Conservation (phyloP, 305 asterid species). For the Fraxinus velutina region DNA sequence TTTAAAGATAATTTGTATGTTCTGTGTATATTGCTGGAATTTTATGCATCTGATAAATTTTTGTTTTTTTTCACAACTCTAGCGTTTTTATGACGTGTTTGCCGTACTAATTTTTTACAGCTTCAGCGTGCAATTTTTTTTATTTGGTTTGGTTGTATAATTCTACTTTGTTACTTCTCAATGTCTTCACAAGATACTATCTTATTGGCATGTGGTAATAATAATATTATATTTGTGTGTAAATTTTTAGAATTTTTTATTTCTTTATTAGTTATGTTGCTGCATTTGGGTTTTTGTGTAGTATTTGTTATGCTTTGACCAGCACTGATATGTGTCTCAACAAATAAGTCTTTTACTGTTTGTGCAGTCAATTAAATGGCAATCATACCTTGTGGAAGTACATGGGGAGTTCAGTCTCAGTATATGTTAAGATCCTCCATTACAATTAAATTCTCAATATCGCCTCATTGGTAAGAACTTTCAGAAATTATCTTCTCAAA, state of each 20-base stretch:
- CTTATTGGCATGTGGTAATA: background rate
- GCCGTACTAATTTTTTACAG: background rate
- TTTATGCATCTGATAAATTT: background rate
- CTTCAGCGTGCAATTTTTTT: background rate
- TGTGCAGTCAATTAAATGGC: conserved; percentile 62
- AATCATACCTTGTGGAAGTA: conserved; percentile 83
- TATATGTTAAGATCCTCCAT: conserved; percentile 36
- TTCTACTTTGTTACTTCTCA: background rate
- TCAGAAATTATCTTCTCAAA: background rate
- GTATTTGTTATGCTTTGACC: background rate
- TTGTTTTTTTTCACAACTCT: background rate
- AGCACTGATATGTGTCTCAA: background rate
- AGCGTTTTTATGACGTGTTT: background rate
- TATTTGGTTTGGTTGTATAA: background rate
- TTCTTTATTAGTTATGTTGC: background rate
- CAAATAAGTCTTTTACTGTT: background rate
- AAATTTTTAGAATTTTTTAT: background rate
- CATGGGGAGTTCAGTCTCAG: conserved; percentile 83
- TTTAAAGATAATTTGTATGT: background rate
- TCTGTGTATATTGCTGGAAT: background rate
- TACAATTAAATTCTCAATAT: conserved; percentile 35
- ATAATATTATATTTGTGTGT: background rate
- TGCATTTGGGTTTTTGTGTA: background rate
- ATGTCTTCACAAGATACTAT: background rate
- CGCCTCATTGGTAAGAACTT: conserved; percentile 44